A percentile compares a stretch with the other conserved stretches of the same genome.
These are phyloP conservation scores for Podila epigama DNA, from an alignment of 192 early-diverging fungal species.

Conservation along the genomic window DNA sequence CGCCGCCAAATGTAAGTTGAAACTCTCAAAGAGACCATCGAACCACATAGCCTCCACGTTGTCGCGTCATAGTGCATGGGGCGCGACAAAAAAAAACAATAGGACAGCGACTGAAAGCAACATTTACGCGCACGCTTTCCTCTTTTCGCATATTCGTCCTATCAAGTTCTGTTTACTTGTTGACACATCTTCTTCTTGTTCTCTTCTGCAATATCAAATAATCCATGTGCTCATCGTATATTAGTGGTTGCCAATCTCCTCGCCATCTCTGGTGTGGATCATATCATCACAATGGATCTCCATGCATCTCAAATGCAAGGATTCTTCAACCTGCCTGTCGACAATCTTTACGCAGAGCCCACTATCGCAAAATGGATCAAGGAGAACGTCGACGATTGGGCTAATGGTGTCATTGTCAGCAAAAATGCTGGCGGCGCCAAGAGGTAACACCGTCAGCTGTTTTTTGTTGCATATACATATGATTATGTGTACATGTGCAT, in stretches of 20 bases:
- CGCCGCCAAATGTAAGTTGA: slow-evolving; percentile 81
- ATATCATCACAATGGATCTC: slow-evolving; percentile 94
- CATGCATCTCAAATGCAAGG: slow-evolving; percentile 92
- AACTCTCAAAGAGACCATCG: no score
- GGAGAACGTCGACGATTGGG: slow-evolving; percentile 70
- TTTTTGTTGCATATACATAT: not conserved
- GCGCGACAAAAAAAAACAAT: no score
- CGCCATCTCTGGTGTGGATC: slow-evolving; percentile 88
- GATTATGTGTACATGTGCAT: not conserved
- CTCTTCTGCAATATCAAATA: not conserved
- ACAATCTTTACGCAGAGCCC: slow-evolving; percentile 95
- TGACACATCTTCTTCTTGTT: no score
- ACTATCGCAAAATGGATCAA: slow-evolving; percentile 85
- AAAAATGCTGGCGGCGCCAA: slow-evolving; percentile 94
- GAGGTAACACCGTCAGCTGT: slow-evolving; percentile 53
- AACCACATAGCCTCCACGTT: no score
- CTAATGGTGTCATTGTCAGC: slow-evolving; percentile 82
- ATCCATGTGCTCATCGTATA: not conserved
- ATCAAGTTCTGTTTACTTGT: no score
- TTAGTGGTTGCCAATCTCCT: slow-evolving; percentile 90
- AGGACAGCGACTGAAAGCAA: no score
- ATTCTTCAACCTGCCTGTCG: slow-evolving; percentile 91
- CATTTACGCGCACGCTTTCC: no score
- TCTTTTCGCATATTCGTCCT: no score
- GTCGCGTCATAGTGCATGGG: no score